Evolutionary conservation across 2,329 filamentous ascomycete genomes (phyloP).

Genomic region (Colletotrichum eleusines): DNA sequence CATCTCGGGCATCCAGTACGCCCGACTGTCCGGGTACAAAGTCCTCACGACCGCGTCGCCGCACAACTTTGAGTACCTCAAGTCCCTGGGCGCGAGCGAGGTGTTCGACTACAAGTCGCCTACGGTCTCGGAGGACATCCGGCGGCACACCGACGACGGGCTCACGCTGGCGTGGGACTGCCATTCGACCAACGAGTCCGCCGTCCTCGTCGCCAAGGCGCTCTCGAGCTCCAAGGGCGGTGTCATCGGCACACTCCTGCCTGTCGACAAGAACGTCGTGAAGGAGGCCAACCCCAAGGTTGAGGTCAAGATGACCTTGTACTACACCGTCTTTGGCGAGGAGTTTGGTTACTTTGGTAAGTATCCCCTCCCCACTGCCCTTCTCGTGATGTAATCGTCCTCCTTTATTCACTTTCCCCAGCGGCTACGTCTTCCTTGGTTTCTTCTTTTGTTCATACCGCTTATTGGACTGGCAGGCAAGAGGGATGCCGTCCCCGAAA

Average conservation of each 20-base stretch:
- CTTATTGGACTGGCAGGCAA: neutral
- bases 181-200: constrained; percentile 31
- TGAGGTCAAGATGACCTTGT: constrained; percentile 49
- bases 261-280: constrained; percentile 53
- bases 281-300: constrained; percentile 56
- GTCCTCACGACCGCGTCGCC: constrained; percentile 51
- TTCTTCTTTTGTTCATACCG: neutral
- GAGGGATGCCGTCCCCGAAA: constrained; percentile 41
- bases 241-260: constrained; percentile 55
- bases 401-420: neutral
- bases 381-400: neutral
- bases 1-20: constrained; percentile 59
- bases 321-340: constrained; percentile 54
- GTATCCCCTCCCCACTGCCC: neutral
- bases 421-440: too few relatives aligned
- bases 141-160: constrained; percentile 43
- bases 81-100: constrained; percentile 47
- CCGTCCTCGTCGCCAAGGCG: constrained; percentile 44
- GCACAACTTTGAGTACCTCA: constrained; percentile 52
- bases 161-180: constrained; percentile 48
- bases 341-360: constrained; percentile 44
- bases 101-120: constrained; percentile 50
- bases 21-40: constrained; percentile 51
- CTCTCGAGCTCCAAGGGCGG: constrained; percentile 45
- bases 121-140: constrained; percentile 45